Conservation (phyloP, 1,284 basidiomycete genomes). For the Lignosus rhinocerotis region DNA sequence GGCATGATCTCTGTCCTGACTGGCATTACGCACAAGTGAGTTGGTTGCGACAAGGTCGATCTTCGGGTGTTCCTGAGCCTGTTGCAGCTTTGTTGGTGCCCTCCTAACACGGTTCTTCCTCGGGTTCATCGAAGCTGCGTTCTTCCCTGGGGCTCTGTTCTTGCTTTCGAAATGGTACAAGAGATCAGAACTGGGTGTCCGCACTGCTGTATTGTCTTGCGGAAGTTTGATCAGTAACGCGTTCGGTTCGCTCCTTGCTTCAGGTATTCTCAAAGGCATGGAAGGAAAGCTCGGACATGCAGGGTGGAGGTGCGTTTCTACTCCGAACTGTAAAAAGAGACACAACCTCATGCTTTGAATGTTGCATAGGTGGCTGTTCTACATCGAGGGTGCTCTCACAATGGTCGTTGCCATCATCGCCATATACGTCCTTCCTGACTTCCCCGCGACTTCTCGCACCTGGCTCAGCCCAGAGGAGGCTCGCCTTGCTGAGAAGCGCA, state of each 20-base stretch:
- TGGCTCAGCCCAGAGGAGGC: slow-evolving; percentile 67
- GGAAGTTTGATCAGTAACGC: slow-evolving; percentile 81
- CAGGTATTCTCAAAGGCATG: slow-evolving; percentile 70
- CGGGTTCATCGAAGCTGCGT: slow-evolving; percentile 69
- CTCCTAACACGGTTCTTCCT: slow-evolving; percentile 78
- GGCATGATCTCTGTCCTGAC: slow-evolving; percentile 66
- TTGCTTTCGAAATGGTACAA: slow-evolving; percentile 77
- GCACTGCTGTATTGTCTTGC: slow-evolving; percentile 73
- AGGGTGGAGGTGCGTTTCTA: slow-evolving; percentile 64
- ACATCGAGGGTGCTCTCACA: slow-evolving; percentile 70
- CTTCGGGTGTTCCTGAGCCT: slow-evolving; percentile 1
- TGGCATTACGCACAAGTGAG: slow-evolving; percentile 60
- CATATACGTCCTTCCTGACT: slow-evolving; percentile 77
- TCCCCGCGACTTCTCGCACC: slow-evolving; percentile 54
- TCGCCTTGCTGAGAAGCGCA: slow-evolving; percentile 65
- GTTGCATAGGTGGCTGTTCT: slow-evolving; percentile 68
- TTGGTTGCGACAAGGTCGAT: background rate
- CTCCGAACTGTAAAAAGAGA: background rate
- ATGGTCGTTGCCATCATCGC: slow-evolving; percentile 61
- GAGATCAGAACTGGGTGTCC: slow-evolving; percentile 63
- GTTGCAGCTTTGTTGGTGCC: slow-evolving; percentile 61
- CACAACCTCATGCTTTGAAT: background rate
- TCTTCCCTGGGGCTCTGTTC: slow-evolving; percentile 70
- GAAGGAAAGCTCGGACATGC: slow-evolving; percentile 67
- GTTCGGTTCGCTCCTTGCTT: slow-evolving; percentile 81